Percentiles rank a stretch among this genome's conserved stretches.
These are phyloP conservation scores for Quercus parvula DNA, from an alignment of 306 rosid species.

Conservation along the genomic window DNA sequence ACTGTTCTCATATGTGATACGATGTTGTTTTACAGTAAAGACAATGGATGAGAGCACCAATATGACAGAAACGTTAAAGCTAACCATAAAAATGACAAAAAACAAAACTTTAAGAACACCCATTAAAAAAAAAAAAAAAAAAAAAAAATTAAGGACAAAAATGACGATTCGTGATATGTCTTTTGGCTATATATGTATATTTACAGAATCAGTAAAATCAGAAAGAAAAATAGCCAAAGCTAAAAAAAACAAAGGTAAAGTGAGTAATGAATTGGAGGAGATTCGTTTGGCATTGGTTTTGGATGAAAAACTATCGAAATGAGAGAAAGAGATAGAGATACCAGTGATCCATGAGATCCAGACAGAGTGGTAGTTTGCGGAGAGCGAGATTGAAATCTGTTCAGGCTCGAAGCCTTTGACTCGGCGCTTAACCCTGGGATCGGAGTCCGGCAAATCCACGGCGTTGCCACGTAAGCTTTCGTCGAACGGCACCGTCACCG, in stretches of 20 bases:
- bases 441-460: conserved; percentile 59
- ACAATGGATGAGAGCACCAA: too few species aligned
- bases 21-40: too few species aligned
- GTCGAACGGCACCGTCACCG: conserved; percentile 66
- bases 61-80: too few species aligned
- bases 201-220: neutral
- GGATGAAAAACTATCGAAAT: neutral
- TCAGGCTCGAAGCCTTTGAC: conserved; percentile 64
- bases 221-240: neutral
- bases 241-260: neutral
- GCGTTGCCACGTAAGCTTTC: conserved; percentile 51
- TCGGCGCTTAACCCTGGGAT: conserved; percentile 58
- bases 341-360: conserved; percentile 92
- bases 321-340: neutral
- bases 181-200: neutral
- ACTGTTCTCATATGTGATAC: too few species aligned
- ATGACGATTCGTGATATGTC: too few species aligned
- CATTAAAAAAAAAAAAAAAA: too few species aligned
- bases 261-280: neutral
- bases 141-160: too few species aligned
- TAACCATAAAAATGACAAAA: too few species aligned
- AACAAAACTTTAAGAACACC: too few species aligned
- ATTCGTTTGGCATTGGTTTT: neutral
- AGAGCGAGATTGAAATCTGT: conserved; percentile 77
- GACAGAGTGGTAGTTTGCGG: conserved; percentile 53